These are phyloP conservation scores for Aspergillus neotritici DNA, from an alignment of 2,329 filamentous ascomycete genomes.

Conservation along the genomic window DNA sequence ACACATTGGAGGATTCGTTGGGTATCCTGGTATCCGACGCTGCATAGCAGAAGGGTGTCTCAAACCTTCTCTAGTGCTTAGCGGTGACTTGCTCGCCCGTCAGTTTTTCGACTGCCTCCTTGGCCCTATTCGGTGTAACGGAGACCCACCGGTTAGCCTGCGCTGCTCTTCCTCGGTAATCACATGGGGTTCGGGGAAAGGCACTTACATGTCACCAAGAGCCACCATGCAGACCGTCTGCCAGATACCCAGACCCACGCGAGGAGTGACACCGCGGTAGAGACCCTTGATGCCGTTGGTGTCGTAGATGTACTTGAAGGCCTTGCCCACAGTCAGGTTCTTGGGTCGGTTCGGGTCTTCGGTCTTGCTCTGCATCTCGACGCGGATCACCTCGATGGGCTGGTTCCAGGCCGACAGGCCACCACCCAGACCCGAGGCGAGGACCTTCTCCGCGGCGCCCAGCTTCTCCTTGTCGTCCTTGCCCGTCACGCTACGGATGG, in stretches of 20 bases:
- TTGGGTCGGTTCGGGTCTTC: constrained; percentile 96
- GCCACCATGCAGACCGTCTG: constrained; percentile 99
- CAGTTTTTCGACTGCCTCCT: constrained; percentile 60
- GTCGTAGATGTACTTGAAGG: constrained; percentile 77
- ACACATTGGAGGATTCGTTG: too few species aligned
- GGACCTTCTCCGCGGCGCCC: constrained; percentile 75
- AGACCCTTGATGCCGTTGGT: constrained; percentile 85
- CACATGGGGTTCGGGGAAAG: constrained; percentile 18
- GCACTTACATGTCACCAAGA: constrained; percentile 87
- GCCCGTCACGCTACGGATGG: constrained; percentile 70
- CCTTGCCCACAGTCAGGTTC: constrained; percentile 94
- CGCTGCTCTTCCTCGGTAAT: constrained; percentile 18
- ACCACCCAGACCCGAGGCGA: constrained; percentile 81
- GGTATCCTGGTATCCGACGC: too few species aligned
- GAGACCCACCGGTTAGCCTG: constrained; percentile 27
- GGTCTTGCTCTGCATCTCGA: constrained; percentile 99
- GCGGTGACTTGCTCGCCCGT: constrained; percentile 59
- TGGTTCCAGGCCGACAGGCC: constrained; percentile 98
- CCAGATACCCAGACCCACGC: constrained; percentile 94
- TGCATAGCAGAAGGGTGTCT: constrained; percentile 34
- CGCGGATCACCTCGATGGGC: constrained; percentile 98
- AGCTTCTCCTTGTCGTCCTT: constrained; percentile 80
- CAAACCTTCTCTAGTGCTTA: constrained; percentile 54
- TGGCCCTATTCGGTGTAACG: constrained; percentile 47
- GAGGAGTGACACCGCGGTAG: constrained; percentile 90